phyloP scores from a whole-genome alignment of 805 yeast genomes.

The Maudiozyma barnettii region DNA sequence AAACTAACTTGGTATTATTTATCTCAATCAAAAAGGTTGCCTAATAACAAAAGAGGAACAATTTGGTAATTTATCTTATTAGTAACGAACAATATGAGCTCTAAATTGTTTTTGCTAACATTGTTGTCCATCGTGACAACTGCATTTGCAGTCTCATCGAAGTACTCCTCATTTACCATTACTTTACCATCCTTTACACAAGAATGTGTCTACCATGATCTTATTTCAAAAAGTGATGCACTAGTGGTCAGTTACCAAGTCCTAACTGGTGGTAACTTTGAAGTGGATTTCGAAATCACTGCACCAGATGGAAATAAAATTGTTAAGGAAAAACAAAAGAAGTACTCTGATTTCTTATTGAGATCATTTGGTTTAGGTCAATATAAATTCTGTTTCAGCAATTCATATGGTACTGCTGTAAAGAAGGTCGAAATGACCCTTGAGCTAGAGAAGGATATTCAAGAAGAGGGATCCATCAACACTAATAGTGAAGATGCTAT shows the following conservation, averaged over 20 bases:
- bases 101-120: slow-evolving; percentile 1
- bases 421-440: slow-evolving; percentile 58
- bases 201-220: slow-evolving; percentile 35
- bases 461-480: slow-evolving; percentile 20
- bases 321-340: slow-evolving; percentile 44
- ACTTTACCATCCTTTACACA: slow-evolving; percentile 34
- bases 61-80: background rate
- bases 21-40: background rate
- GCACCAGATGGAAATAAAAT: slow-evolving; percentile 44
- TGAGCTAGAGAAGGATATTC: slow-evolving; percentile 35
- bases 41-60: background rate
- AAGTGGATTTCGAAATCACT: slow-evolving; percentile 52
- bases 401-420: slow-evolving; percentile 53
- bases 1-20: no score
- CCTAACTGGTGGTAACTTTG: slow-evolving; percentile 58
- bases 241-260: slow-evolving; percentile 41
- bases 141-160: slow-evolving; percentile 11
- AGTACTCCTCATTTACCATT: slow-evolving; percentile 30
- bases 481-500: slow-evolving; percentile 36
- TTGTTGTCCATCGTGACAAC: slow-evolving; percentile 3
- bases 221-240: slow-evolving; percentile 31
- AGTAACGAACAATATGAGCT: background rate
- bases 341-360: slow-evolving; percentile 54
- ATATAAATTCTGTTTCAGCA: slow-evolving; percentile 57
- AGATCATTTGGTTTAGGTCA: slow-evolving; percentile 51